A percentile compares a stretch with the other conserved stretches of the same genome.
Conservation (phyloP, 371 early-diverging fungal genomes). For the Zychaea mexicana region DNA sequence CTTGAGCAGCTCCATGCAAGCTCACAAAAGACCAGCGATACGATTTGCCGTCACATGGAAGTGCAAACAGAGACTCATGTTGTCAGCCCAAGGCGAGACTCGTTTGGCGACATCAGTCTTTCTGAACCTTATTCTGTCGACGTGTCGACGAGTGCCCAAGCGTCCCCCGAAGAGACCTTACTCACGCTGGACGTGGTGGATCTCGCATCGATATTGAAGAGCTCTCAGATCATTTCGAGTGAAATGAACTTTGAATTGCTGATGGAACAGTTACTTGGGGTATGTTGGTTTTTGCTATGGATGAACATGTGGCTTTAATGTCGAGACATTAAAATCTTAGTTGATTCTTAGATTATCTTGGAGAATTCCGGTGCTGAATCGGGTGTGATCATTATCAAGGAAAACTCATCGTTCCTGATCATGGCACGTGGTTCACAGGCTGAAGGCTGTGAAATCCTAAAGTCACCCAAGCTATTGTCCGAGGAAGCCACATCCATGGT, state of each 20-base stretch:
- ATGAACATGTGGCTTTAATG: not conserved
- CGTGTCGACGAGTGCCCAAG: conserved; percentile 7
- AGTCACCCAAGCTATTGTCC: conserved; percentile 31
- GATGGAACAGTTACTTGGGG: conserved; percentile 52
- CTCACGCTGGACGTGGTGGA: conserved; percentile 49
- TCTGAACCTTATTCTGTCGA: conserved; percentile 22
- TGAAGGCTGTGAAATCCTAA: conserved; percentile 39
- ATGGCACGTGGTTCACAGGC: conserved; percentile 45
- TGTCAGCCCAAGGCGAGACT: conserved; percentile 14
- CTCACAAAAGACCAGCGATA: not conserved
- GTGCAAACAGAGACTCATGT: conserved; percentile 35
- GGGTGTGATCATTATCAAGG: conserved; percentile 50
- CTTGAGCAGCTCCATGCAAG: conserved; percentile 14
- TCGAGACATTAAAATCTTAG: not conserved
- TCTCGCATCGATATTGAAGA: conserved; percentile 51
- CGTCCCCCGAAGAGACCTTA: conserved; percentile 42
- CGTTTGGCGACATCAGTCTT: conserved; percentile 28
- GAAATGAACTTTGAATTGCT: conserved; percentile 57
- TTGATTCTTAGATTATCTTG: conserved; percentile 46
- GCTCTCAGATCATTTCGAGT: conserved; percentile 53
- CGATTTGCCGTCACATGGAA: conserved; percentile 8
- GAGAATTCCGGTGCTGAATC: conserved; percentile 53
- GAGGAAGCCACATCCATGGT: conserved; percentile 44
- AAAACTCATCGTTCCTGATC: conserved; percentile 41
- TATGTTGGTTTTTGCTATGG: not conserved